Evolutionary conservation across 2,329 filamentous ascomycete species (phyloP), one percentile per base, ranked within the genome.

Genomic region (Colletotrichum liaoningense): DNA sequence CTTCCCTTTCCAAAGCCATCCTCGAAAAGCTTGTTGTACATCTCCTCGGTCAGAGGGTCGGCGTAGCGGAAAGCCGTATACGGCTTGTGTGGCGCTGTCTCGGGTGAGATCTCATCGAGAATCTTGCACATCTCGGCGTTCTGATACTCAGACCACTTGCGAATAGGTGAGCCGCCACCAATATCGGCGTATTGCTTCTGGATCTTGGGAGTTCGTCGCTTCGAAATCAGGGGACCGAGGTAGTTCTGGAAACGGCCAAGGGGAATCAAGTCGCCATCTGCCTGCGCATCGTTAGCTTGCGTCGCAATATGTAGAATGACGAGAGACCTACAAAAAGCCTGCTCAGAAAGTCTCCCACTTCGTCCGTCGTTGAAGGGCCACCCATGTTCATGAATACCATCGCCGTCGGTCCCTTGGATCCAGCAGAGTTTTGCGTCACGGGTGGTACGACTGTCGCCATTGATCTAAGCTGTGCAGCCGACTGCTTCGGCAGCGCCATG

Each of bases 371-470:
- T 1, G 94, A 94, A 3, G 97, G 97, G 0, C 97, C 97, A 73
- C 97, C 97, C 97, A 99, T 99, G 84, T 99, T 99, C 85, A 99
- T 91, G 80, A 99, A 98, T 16, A 99, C 97, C 91, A 99, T 98
- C 56, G 97, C 97, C 5, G 97, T 99, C 8, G 95, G 95, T 0
- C 96, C 96, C 80, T 94, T 88, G 55, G 88, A 89, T 14, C 89
- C 90, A 1, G 90, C 90, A 7, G 89, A 87, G 88, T 95, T 89
- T 82, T 97, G 94, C 0, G 94, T 95, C 26, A 97, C 94, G 8
- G 94, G 94, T 12, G 94, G 93, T 49, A 49, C 42, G 5, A 90
- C 91, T 16, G 91, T 93, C 35, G 92, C 93, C 77, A 89, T 84
- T 58, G 81, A 81, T 77, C 87, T 83, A 68, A 77, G 86, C 83